Evolutionary conservation across 768 basidiomycete species (phyloP), one percentile per base, ranked within the genome.

Genomic region (Rhizopogon vesiculosus): DNA sequence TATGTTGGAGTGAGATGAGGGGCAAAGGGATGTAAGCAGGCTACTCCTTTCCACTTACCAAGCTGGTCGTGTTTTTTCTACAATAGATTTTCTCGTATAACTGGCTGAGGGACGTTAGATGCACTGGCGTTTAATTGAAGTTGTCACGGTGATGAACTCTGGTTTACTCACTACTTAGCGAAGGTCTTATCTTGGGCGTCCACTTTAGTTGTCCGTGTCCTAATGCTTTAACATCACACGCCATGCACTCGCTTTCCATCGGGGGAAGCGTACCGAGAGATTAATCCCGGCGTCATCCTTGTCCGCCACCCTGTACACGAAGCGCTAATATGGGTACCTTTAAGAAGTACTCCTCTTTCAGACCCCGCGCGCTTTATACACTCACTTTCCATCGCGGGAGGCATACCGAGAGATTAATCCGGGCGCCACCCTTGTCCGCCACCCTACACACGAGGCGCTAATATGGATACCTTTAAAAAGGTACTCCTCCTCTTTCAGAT

Each of bases 371-470:
- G 4, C 25, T 3, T 25, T 49, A 57, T 40, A 57, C 65, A 60
- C 59, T 60, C 58, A 50, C 59, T 59, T 64, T 61, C 59, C 58
- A 54, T 59, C 56, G 59, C 59, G 60, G 64, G 57, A 65, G 62
- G 54, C 22, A 35, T 66, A 66, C 70, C 70, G 65, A 69, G 54
- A 53, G 63, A 64, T 70, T 65, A 65, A 59, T 54, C 42, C 68
- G 66, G 31, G 31, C 31, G 63, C 67, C 41, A 52, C 48, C 46
- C 55, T 39, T 48, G 55, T 64, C 55, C 33, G 57, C 66, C 72
- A 67, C 68, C 56, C 65, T 72, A 63, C 52, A 51, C 71, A 72
- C 64, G 68, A 72, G 71, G 72, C 69, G 55, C 58, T 51, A 45
- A 57, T 62, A 64, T 66, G 61, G 31, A 22, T 41, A 55, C 60